Base-by-base conservation (phyloP, 345 rosid genomes). In the Hypericum androsaemum region DNA sequence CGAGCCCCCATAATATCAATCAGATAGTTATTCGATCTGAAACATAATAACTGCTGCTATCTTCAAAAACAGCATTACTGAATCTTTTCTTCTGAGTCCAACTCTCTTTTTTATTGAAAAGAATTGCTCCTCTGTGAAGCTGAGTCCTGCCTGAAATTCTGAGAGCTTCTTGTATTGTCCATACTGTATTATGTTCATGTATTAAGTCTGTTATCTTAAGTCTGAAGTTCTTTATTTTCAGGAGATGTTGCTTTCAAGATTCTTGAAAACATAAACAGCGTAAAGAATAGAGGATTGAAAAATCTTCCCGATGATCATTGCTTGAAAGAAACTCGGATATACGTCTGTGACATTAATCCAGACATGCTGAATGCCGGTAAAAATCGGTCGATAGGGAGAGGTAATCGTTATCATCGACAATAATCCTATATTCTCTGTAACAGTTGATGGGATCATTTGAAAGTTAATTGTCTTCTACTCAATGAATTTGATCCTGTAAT, bases 161-260 rank as follows among this genome's bases (percentile, higher is more conserved):
- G 4, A 1, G 32, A n/a, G 32, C 4, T 22, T 22, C 32, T 22
- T 22, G 32, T 22, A 22, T 4, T 4, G 32, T 22, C 2, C 32
- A 22, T 46, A 46, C 5, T 12, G 10, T 13, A 12, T 5, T 10
- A 10, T 44, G 7, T 2, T 44, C n/a, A 1, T 1, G 15, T 12
- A 5, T 8, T 46, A 12, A 11, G 8, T 46, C 6, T 3, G 14
- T 32, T 10, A 13, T 6, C 9, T 46, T 8, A 46, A 13, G 15
- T 46, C 22, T 14, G 15, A 46, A 14, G 15, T 15, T 16, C 9
- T 46, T 46, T 14, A 6, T 59, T 54, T 71, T 74, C 83, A 90
- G 96, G 98, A 54, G 98, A 88, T 77, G 84, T 88, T 72, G 89
- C 94, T 49, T 88, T 92, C 74, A 83, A 80, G 77, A 80, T 88